Evolutionary conservation across 805 yeast genomes (phyloP).

Genomic region (Cyberlindnera japonica): DNA sequence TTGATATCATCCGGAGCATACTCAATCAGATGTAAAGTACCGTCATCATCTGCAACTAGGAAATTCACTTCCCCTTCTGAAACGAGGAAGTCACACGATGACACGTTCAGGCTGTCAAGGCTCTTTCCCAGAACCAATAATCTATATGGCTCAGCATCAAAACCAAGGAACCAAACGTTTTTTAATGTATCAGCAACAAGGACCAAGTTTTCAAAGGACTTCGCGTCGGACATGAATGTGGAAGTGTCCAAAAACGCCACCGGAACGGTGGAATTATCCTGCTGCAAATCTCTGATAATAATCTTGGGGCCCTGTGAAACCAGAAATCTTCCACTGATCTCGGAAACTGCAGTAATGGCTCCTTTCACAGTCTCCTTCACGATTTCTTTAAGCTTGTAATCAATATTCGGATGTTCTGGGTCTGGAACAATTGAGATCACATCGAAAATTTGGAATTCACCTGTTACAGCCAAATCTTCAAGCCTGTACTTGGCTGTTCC

Average conservation of each 20-base stretch:
- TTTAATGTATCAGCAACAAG: constrained; percentile 77
- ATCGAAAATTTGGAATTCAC: constrained; percentile 71
- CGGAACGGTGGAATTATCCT: constrained; percentile 81
- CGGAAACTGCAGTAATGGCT: constrained; percentile 74
- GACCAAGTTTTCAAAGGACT: constrained; percentile 79
- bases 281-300: constrained; percentile 77
- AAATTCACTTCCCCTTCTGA: constrained; percentile 67
- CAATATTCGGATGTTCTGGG: constrained; percentile 80
- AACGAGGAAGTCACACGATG: constrained; percentile 71
- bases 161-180: constrained; percentile 77
- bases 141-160: constrained; percentile 92
- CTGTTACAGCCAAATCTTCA: constrained; percentile 80
- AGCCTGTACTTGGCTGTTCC: constrained; percentile 74
- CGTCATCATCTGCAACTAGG: constrained; percentile 63
- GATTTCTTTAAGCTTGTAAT: constrained; percentile 69
- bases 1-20: constrained; percentile 91
- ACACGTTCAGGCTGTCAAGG: constrained; percentile 54
- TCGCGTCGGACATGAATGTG: constrained; percentile 72
- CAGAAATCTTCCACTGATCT: constrained; percentile 77
- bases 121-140: constrained; percentile 79
- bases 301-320: constrained; percentile 82
- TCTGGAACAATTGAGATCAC: constrained; percentile 84
- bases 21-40: constrained; percentile 66
- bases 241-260: constrained; percentile 92
- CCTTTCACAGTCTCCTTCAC: constrained; percentile 77